phyloP scores from a whole-genome alignment of 208 protist species.

The Acanthamoeba polyphaga region DNA sequence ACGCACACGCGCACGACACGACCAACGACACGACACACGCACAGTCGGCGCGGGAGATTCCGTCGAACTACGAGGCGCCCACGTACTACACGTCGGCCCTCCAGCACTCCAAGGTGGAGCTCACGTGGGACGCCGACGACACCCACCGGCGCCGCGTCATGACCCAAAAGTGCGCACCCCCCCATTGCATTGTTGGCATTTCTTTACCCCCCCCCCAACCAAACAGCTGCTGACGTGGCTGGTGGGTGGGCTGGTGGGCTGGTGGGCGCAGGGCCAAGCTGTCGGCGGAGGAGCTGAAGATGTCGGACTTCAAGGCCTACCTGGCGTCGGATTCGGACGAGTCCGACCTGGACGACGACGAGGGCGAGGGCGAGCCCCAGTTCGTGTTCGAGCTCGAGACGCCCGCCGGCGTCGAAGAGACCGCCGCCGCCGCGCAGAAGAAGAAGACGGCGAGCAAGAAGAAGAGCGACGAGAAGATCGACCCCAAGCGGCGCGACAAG shows the following conservation, averaged over 20 bases:
- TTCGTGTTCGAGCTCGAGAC: constrained; percentile 67
- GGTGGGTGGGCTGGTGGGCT: too few relatives aligned
- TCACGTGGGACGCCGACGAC: constrained; percentile 89
- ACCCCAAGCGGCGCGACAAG: constrained; percentile 38
- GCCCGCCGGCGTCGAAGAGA: constrained; percentile 3
- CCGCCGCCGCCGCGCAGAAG: background rate
- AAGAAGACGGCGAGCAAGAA: background rate
- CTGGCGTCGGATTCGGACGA: constrained; percentile 83
- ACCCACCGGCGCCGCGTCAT: constrained; percentile 6
- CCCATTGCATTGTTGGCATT: too few relatives aligned
- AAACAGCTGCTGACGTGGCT: too few relatives aligned
- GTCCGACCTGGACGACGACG: constrained; percentile 75
- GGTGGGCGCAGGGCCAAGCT: constrained; percentile 48
- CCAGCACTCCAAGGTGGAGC: constrained; percentile 85
- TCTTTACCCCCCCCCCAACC: too few relatives aligned
- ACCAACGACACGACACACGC: too few relatives aligned
- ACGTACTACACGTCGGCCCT: constrained; percentile 83
- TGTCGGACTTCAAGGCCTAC: constrained; percentile 83
- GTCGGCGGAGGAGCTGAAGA: constrained; percentile 64
- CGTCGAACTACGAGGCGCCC: constrained; percentile 80
- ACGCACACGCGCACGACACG: too few relatives aligned
- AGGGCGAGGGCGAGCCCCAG: background rate
- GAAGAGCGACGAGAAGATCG: constrained; percentile 8
- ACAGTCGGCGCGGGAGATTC: constrained; percentile 60
- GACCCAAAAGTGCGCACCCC: constrained; percentile 22